Evolutionary conservation across 2,329 filamentous ascomycete genomes (phyloP).

Genomic region (Epichloe sylvatica): DNA sequence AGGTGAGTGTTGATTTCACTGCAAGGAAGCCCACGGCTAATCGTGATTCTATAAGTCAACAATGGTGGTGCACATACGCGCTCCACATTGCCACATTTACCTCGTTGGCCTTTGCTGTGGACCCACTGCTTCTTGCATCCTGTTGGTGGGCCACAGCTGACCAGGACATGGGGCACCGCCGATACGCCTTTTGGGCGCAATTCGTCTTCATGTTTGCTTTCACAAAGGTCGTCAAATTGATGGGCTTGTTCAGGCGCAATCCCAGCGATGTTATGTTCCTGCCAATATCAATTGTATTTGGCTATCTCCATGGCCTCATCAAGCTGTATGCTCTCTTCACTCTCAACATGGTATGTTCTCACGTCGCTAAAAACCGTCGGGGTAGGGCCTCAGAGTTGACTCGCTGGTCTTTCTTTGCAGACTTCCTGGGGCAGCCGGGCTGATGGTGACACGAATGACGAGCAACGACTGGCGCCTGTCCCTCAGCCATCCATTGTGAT

Average conservation of each 20-base stretch:
- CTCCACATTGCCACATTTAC: conserved; percentile 87
- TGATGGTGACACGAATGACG: conserved; percentile 76
- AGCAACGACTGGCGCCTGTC: conserved; percentile 46
- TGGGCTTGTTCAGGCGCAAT: conserved; percentile 74
- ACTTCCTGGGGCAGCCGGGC: conserved; percentile 92
- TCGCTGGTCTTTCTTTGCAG: conserved; percentile 29
- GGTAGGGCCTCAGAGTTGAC: neutral
- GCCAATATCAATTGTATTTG: conserved; percentile 77
- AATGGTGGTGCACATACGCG: conserved; percentile 87
- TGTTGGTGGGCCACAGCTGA: conserved; percentile 54
- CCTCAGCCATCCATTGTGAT: conserved; percentile 28
- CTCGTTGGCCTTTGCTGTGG: conserved; percentile 68
- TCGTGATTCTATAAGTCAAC: conserved; percentile 44
- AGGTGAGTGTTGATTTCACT: conserved; percentile 47
- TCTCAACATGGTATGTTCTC: conserved; percentile 58
- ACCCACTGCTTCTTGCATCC: conserved; percentile 56
- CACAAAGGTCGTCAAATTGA: conserved; percentile 81
- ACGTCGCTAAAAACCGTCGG: neutral
- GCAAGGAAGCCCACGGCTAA: neutral
- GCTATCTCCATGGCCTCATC: conserved; percentile 84
- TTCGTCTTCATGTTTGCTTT: conserved; percentile 63
- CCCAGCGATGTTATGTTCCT: conserved; percentile 68
- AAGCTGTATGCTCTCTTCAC: conserved; percentile 81
- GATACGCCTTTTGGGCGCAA: conserved; percentile 45
- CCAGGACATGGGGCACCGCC: conserved; percentile 40